Conservation (phyloP, 2,329 filamentous ascomycete species). For the Acephala macrosclerotiorum region DNA sequence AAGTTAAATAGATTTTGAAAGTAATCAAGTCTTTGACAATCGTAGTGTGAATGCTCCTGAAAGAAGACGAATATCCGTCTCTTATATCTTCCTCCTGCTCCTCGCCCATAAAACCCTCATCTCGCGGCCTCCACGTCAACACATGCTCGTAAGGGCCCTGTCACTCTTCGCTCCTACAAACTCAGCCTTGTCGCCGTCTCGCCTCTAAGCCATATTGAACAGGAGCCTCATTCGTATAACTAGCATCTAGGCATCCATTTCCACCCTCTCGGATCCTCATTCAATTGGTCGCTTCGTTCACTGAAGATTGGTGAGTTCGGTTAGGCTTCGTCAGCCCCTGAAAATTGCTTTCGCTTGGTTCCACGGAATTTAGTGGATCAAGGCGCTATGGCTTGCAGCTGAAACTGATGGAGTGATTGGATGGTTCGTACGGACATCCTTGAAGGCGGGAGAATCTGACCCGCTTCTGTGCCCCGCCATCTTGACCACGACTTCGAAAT, state of each 20-base stretch:
- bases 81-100: background rate
- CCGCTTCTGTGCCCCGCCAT: background rate
- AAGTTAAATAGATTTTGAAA: background rate
- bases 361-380: background rate
- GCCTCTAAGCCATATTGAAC: too few species aligned
- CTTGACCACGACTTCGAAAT: background rate
- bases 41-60: background rate
- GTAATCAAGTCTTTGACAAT: background rate
- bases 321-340: background rate
- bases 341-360: background rate
- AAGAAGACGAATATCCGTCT: background rate
- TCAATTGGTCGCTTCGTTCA: conserved; percentile 4
- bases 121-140: background rate
- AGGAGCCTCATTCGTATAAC: background rate
- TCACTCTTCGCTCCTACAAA: background rate
- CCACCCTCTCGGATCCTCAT: background rate
- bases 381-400: background rate
- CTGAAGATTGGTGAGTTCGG: background rate
- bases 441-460: background rate
- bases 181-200: background rate
- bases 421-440: conserved; percentile 10
- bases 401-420: background rate
- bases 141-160: background rate
- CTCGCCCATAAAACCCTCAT: background rate
- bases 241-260: background rate